Conservation (phyloP, 169 alveolate genomes). For the Cytauxzoon felis region DNA sequence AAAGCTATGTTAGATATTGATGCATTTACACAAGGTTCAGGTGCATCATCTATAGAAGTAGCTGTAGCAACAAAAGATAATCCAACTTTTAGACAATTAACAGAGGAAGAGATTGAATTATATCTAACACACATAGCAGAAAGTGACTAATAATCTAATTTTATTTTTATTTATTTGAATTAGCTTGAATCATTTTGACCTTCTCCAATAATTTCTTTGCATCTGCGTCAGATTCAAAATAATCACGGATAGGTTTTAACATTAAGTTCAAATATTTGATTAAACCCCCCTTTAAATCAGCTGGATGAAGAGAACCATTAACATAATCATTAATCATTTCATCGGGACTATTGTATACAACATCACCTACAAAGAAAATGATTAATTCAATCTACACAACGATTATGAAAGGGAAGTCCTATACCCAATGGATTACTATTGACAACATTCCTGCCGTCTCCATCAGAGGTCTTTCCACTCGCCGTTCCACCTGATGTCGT, state of each 20-base stretch:
- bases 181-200: slow-evolving; percentile 40
- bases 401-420: no score
- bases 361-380: no score
- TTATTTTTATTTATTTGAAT: slow-evolving; percentile 6
- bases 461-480: no score
- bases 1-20: slow-evolving; percentile 69
- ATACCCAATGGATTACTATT: no score
- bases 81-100: slow-evolving; percentile 81
- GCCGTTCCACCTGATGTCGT: no score
- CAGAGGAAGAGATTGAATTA: slow-evolving; percentile 82
- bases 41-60: slow-evolving; percentile 86
- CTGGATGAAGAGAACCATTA: slow-evolving; percentile 90
- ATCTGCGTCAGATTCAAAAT: slow-evolving; percentile 78
- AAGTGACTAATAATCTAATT: slow-evolving; percentile 70
- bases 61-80: slow-evolving; percentile 82
- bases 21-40: slow-evolving; percentile 70
- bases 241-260: slow-evolving; percentile 95
- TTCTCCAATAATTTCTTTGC: slow-evolving; percentile 37
- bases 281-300: slow-evolving; percentile 90
- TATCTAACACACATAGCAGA: slow-evolving; percentile 84
- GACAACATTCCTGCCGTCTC: no score
- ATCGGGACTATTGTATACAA: slow-evolving; percentile 75
- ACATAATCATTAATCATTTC: slow-evolving; percentile 86
- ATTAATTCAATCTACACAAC: no score
- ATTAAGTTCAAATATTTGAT: slow-evolving; percentile 84